phyloP scores from a whole-genome alignment of 306 rosid species.

The Trifolium fragiferum region DNA sequence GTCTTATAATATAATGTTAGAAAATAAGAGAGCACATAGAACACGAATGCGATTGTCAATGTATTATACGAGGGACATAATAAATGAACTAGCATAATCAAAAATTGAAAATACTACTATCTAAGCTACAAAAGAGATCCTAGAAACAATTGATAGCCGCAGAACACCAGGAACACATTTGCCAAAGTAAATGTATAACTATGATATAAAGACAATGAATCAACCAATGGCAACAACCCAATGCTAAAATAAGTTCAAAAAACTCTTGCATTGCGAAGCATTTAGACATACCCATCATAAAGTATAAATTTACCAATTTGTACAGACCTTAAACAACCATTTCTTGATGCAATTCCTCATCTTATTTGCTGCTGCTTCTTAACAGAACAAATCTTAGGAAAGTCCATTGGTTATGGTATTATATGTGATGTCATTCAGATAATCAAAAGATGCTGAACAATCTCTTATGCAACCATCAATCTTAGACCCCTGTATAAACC shows the following conservation, averaged over 20 bases:
- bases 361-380: background rate
- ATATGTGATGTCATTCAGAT: background rate
- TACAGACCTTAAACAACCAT: conserved; percentile 25
- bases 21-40: background rate
- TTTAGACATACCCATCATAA: conserved; percentile 10
- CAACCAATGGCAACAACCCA: background rate
- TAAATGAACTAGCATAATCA: background rate
- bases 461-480: background rate
- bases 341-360: conserved; percentile 30
- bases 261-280: background rate
- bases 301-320: conserved; percentile 6
- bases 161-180: background rate
- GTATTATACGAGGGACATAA: conserved; percentile 2
- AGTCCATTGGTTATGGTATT: background rate
- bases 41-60: background rate
- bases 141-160: background rate
- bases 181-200: background rate
- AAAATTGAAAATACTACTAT: too few species aligned
- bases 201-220: conserved; percentile 20
- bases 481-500: conserved; percentile 31
- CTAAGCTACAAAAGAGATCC: background rate
- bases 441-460: conserved; percentile 29
- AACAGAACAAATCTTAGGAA: conserved; percentile 20
- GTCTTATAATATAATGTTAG: background rate
- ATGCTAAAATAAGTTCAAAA: conserved; percentile 2